phyloP scores from a whole-genome alignment of 2,329 filamentous ascomycete species.

The Coniochaeta ligniaria region DNA sequence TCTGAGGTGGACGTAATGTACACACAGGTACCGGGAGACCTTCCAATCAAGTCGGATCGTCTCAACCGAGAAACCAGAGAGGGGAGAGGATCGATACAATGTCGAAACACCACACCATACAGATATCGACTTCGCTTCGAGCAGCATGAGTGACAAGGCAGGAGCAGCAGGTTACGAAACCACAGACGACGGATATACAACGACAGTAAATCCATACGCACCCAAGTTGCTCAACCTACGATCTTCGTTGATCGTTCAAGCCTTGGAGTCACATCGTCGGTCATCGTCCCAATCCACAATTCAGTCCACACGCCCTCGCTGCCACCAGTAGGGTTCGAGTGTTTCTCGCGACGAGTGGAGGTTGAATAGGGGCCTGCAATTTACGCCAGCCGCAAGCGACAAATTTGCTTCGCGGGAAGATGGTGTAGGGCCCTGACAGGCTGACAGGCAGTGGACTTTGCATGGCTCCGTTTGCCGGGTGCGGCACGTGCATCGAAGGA shows the following conservation, averaged over 20 bases:
- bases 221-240: too few species aligned
- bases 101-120: not conserved
- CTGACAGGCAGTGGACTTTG: not conserved
- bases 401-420: not conserved
- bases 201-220: too few species aligned
- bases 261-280: not conserved
- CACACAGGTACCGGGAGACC: not conserved
- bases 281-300: not conserved
- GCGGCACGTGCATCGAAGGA: not conserved
- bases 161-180: not conserved
- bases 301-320: not conserved
- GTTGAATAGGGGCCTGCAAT: not conserved
- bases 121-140: not conserved
- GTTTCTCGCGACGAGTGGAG: not conserved
- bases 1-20: not conserved
- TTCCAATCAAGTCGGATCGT: not conserved
- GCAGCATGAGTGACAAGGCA: not conserved
- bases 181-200: not conserved
- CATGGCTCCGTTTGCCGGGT: not conserved
- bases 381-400: not conserved
- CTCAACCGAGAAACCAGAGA: not conserved
- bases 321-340: not conserved
- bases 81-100: not conserved
- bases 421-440: constrained; percentile 1
- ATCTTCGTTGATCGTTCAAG: not conserved